phyloP scores from a whole-genome alignment of 1,284 basidiomycete genomes.

The Leccinum fallax region DNA sequence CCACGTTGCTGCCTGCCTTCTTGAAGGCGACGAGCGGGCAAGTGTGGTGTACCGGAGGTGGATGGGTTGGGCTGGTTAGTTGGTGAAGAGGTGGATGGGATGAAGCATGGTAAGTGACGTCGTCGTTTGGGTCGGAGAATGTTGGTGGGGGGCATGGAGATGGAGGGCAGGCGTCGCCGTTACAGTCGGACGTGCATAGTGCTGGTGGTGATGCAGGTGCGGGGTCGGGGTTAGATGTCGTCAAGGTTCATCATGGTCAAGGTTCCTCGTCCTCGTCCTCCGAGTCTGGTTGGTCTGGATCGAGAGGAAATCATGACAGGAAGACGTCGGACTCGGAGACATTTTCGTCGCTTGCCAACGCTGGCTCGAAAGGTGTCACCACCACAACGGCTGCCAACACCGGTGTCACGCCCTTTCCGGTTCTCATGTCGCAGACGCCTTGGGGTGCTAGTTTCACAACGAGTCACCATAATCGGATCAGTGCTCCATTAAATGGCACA shows the following conservation, averaged over 20 bases:
- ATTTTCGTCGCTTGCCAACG: neutral
- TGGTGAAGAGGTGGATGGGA: conserved; percentile 14
- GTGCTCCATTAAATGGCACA: neutral
- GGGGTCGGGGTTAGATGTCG: conserved; percentile 7
- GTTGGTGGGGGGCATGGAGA: conserved; percentile 1
- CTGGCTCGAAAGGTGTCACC: neutral
- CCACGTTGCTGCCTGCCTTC: conserved; percentile 28
- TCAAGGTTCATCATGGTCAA: conserved; percentile 3
- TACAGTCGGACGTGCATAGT: too few relatives aligned
- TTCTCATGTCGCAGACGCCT: conserved; percentile 17
- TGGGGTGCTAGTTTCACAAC: neutral
- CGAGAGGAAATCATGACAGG: conserved; percentile 1
- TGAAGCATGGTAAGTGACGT: neutral
- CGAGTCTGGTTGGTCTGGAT: neutral
- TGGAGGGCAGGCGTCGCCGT: conserved; percentile 1
- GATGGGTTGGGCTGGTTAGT: conserved; percentile 14
- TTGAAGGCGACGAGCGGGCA: conserved; percentile 21
- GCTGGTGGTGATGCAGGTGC: conserved; percentile 1
- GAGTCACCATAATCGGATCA: neutral
- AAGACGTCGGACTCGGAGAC: neutral
- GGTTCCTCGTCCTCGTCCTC: neutral
- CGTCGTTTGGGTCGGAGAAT: neutral
- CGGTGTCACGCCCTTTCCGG: conserved; percentile 24
- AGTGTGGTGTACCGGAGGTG: conserved; percentile 1
- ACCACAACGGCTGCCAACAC: neutral